Percentiles rank a stretch among this genome's conserved stretches.
phyloP scores from a whole-genome alignment of 2,329 filamentous ascomycete genomes.

The Aureobasidium melanogenum region DNA sequence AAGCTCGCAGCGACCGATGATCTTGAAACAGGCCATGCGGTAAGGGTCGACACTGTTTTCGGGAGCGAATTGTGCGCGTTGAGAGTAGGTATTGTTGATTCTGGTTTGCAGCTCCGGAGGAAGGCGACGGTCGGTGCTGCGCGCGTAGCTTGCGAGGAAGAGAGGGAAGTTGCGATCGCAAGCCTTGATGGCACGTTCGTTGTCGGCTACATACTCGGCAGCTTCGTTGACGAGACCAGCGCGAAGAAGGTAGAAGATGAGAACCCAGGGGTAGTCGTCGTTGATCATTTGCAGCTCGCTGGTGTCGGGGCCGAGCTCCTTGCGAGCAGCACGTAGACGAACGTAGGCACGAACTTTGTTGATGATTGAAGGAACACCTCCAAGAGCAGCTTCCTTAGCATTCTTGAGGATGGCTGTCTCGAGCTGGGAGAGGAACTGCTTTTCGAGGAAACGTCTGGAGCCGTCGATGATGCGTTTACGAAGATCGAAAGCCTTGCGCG shows the following conservation, averaged over 20 bases:
- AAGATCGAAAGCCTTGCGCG: constrained; percentile 54
- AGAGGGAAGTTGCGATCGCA: constrained; percentile 84
- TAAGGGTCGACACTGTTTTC: constrained; percentile 89
- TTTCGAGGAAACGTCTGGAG: constrained; percentile 71
- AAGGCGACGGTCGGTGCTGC: constrained; percentile 66
- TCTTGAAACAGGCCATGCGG: constrained; percentile 95
- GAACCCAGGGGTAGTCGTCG: constrained; percentile 78
- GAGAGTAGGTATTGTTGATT: constrained; percentile 83
- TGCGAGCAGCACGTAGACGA: constrained; percentile 66
- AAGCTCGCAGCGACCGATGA: constrained; percentile 71
- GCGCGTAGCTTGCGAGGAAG: constrained; percentile 79
- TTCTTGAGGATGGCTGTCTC: constrained; percentile 72
- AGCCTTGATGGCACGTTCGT: constrained; percentile 72
- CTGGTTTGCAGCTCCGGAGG: constrained; percentile 72
- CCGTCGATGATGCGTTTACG: constrained; percentile 74
- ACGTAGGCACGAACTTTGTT: constrained; percentile 93
- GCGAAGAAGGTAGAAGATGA: constrained; percentile 85
- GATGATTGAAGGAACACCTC: constrained; percentile 76
- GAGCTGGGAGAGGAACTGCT: constrained; percentile 68
- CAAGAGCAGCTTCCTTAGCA: constrained; percentile 79
- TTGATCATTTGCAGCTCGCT: constrained; percentile 68
- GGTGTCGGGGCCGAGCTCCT: constrained; percentile 75
- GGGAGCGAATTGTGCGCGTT: constrained; percentile 72
- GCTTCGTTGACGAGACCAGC: constrained; percentile 79
- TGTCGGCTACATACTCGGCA: constrained; percentile 72